Conservation (phyloP, 1,284 basidiomycete genomes). For the Pyrrhoderma lamaoense region DNA sequence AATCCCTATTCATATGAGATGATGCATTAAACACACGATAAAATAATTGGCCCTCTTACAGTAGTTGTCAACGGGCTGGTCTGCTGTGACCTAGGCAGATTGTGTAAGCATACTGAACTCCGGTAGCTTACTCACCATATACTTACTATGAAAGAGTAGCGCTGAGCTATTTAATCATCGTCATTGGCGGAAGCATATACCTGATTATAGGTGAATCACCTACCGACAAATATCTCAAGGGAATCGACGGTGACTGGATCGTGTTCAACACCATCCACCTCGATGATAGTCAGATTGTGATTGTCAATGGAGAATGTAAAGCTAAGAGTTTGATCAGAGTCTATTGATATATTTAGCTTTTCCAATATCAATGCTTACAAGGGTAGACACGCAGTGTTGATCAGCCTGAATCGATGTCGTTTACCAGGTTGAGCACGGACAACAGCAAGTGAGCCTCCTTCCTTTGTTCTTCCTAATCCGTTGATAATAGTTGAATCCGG, state of each 20-base stretch:
- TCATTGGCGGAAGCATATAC: background rate
- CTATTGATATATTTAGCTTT: too few relatives aligned
- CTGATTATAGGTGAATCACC: background rate
- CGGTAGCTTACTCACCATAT: too few relatives aligned
- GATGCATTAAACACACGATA: background rate
- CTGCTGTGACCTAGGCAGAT: conserved; percentile 21
- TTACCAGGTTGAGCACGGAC: conserved; percentile 26
- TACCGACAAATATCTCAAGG: background rate
- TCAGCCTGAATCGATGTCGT: conserved; percentile 33
- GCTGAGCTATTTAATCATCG: conserved; percentile 23
- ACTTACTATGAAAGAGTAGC: conserved; percentile 32
- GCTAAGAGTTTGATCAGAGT: background rate
- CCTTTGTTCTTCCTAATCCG: conserved; percentile 26
- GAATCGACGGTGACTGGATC: conserved; percentile 21
- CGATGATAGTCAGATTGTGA: conserved; percentile 29
- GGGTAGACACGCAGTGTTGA: conserved; percentile 36
- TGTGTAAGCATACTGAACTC: too few relatives aligned
- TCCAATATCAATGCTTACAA: conserved; percentile 27
- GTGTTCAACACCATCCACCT: conserved; percentile 33
- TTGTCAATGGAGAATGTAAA: conserved; percentile 19
- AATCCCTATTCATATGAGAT: conserved; percentile 24
- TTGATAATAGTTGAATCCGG: conserved; percentile 27
- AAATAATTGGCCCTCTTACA: conserved; percentile 16
- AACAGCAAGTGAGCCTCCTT: conserved; percentile 24
- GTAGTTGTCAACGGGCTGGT: conserved; percentile 28